Conservation (phyloP, 1,284 basidiomycete genomes). For the Cryptococcus deneoformans region DNA sequence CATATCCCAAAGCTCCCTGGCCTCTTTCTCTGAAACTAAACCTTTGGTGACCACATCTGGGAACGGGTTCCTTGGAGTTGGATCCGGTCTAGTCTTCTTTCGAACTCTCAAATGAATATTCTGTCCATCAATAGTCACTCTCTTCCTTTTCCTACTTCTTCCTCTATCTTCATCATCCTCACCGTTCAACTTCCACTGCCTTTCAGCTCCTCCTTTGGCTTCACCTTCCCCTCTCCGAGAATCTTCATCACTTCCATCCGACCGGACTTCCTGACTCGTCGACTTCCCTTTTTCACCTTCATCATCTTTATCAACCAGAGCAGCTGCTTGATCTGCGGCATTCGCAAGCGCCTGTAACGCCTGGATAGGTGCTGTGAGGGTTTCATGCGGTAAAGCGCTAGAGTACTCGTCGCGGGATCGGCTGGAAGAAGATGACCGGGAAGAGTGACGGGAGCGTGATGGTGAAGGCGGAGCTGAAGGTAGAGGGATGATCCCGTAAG, state of each 20-base stretch:
- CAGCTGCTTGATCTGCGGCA: conserved; percentile 84
- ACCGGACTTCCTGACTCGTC: background rate
- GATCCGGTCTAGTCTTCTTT: conserved; percentile 83
- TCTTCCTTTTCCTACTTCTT: conserved; percentile 29
- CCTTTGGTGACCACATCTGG: conserved; percentile 54
- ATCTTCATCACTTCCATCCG: background rate
- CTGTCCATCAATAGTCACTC: conserved; percentile 32
- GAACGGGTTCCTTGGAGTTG: conserved; percentile 65
- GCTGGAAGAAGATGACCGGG: conserved; percentile 64
- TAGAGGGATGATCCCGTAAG: conserved; percentile 68
- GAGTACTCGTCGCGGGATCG: conserved; percentile 49
- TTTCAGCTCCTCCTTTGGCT: conserved; percentile 6
- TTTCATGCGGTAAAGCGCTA: conserved; percentile 66
- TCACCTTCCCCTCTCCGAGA: background rate
- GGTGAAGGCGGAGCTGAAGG: conserved; percentile 64
- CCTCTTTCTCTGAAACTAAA: conserved; percentile 73
- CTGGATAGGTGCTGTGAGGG: conserved; percentile 85
- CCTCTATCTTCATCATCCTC: conserved; percentile 11
- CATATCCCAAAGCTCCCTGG: conserved; percentile 80
- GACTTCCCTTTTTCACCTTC: background rate
- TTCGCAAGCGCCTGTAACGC: conserved; percentile 88
- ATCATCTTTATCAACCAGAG: conserved; percentile 22
- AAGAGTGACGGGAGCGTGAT: conserved; percentile 27
- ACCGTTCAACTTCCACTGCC: background rate
- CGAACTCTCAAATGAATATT: conserved; percentile 59